phyloP scores from a whole-genome alignment of 176 grass and related monocot species.

The Thinopyrum elongatum region DNA sequence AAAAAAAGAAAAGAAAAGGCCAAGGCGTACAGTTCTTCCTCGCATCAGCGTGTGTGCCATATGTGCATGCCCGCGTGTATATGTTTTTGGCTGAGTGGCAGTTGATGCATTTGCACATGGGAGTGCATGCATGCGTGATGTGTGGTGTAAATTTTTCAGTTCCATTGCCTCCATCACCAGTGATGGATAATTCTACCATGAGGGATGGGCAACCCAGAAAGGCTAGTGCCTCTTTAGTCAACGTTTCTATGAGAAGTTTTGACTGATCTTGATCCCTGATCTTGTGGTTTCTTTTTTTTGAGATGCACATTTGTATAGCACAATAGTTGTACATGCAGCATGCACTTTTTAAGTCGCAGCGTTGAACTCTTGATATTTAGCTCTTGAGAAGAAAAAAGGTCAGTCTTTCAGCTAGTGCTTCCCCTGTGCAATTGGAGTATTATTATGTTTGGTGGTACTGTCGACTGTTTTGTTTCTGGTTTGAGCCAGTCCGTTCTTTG shows the following conservation, averaged over 20 bases:
- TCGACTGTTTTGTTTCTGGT: no score
- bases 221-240: constrained; percentile 1
- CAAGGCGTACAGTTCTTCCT: constrained; percentile 2
- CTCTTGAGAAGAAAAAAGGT: background rate
- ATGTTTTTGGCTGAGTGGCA: background rate
- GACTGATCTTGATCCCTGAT: background rate
- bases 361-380: background rate
- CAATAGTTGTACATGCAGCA: background rate
- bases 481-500: no score
- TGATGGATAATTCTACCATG: background rate
- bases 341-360: background rate
- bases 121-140: background rate
- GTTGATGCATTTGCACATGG: background rate
- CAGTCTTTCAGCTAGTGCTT: background rate
- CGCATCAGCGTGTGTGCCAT: background rate
- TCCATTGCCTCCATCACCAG: background rate
- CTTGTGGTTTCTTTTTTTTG: background rate
- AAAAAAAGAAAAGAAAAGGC: background rate
- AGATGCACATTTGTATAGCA: background rate
- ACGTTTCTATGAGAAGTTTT: background rate
- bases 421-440: no score
- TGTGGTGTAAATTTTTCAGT: constrained; percentile 24
- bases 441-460: no score
- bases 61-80: background rate
- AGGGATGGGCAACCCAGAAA: background rate